Base-by-base conservation (phyloP, 768 basidiomycete genomes). In the Amanita molliuscula region DNA sequence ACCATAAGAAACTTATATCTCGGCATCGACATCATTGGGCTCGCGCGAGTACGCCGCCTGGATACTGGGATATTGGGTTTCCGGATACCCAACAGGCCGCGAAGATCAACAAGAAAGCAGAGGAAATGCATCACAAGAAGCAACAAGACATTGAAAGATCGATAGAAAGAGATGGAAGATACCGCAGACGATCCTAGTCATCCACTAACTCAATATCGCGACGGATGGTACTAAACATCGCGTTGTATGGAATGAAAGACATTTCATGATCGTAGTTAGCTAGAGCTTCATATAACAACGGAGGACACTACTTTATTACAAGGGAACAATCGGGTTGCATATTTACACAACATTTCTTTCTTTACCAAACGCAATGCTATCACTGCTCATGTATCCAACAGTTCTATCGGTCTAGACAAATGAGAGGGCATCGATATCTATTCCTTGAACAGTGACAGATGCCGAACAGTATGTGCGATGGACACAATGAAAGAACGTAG, bases 61-160 rank as follows among this genome's bases (percentile, higher is more conserved):
- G 79, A 13, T 95, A 88, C 65, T 94, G 91, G 88, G 73, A 83
- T 50, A 92, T 94, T 51, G 90, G 86, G 1, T 94, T 97, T 61
- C 93, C 93, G 1, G 71, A 73, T 55, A 93, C 92, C 3, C 92
- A 94, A 62, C 79, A 89, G 59, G 82, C 79, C 13, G 74, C 71
- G 41, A 74, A 74, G 48, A 92, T 95, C 57, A 95, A 95, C 62
- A 66, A 69, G 52, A 67, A 68, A 51, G 93, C 92, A 7, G 74
- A 72, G 50, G 75, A 77, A 59, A 88, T 92, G 78, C 81, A 87
- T 54, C 65, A 65, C 56, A 70, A 73, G 62, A 90, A 90, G 68
- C 70, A 71, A 52, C 65, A 71, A 6, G 66, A 70, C 50, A 69
- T 89, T 5, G 79, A 80, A 55, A 65, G 59, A 48, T 86, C 89